These are phyloP conservation scores for Astragalus glycyphyllos DNA, from an alignment of 306 rosid species.

Conservation along the genomic window DNA sequence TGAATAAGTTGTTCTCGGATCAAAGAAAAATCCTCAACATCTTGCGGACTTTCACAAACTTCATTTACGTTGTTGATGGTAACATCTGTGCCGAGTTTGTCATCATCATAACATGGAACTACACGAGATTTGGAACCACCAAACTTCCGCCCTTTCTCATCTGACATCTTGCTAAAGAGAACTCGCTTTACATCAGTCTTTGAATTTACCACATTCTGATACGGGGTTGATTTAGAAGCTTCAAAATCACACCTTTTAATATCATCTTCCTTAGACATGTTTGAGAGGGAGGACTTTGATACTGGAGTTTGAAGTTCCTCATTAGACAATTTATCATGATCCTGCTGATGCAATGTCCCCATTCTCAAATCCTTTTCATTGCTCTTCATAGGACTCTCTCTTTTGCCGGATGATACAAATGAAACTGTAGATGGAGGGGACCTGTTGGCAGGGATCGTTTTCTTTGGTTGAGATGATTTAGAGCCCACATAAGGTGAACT, in stretches of 20 bases:
- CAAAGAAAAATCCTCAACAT: conserved; percentile 76
- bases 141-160: conserved; percentile 61
- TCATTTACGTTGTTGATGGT: conserved; percentile 50
- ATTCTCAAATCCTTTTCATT: conserved; percentile 51
- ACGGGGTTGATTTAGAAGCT: conserved; percentile 46
- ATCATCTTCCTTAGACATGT: conserved; percentile 51
- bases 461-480: conserved; percentile 62
- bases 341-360: conserved; percentile 47
- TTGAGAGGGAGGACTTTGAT: conserved; percentile 49
- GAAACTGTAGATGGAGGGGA: conserved; percentile 67
- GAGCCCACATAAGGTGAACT: conserved; percentile 48
- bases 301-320: conserved; percentile 57
- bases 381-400: conserved; percentile 45
- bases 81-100: conserved; percentile 44
- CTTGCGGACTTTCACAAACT: conserved; percentile 68
- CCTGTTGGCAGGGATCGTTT: conserved; percentile 63
- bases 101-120: conserved; percentile 70
- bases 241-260: conserved; percentile 46
- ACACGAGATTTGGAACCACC: conserved; percentile 68
- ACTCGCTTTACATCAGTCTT: conserved; percentile 54
- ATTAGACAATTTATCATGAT: conserved; percentile 52
- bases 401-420: conserved; percentile 49
- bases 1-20: conserved; percentile 91
- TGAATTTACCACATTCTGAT: conserved; percentile 43
- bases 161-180: conserved; percentile 58